Conservation (phyloP, 371 early-diverging fungal genomes). For the Mortierella sp. region DNA sequence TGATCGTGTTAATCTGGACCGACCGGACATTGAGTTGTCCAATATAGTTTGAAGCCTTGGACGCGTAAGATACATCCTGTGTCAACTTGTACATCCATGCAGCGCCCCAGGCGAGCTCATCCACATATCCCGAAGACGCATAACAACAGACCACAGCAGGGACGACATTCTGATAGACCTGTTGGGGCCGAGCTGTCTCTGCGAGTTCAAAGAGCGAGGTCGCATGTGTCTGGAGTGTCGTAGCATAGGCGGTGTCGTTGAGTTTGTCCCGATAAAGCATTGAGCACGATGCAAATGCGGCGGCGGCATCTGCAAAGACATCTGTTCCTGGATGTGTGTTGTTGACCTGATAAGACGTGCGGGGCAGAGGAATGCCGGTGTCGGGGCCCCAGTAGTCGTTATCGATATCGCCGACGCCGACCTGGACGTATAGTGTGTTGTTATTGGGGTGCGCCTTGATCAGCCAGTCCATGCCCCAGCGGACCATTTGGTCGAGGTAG, state of each 20-base stretch:
- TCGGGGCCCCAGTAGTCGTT: constrained; percentile 63
- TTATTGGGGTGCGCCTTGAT: constrained; percentile 70
- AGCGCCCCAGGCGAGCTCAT: constrained; percentile 71
- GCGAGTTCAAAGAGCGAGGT: constrained; percentile 58
- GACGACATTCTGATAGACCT: constrained; percentile 64
- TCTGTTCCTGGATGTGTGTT: constrained; percentile 67
- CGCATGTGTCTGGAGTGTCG: constrained; percentile 59
- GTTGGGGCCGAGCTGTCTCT: constrained; percentile 64
- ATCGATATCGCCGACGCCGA: constrained; percentile 45
- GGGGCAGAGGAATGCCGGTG: constrained; percentile 65
- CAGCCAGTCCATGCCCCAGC: constrained; percentile 78
- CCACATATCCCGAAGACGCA: constrained; percentile 62
- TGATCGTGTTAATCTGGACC: constrained; percentile 26
- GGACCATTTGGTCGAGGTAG: constrained; percentile 65
- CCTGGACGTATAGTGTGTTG: constrained; percentile 61
- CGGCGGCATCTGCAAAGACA: constrained; percentile 69
- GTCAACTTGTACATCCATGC: constrained; percentile 75
- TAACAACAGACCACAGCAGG: constrained; percentile 60
- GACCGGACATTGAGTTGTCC: constrained; percentile 39
- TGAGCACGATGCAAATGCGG: constrained; percentile 74
- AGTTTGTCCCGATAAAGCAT: constrained; percentile 65
- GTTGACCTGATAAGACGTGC: constrained; percentile 67
- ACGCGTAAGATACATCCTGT: constrained; percentile 60
- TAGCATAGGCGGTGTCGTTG: constrained; percentile 65
- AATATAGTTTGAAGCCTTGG: constrained; percentile 66